Evolutionary conservation across 305 asterid genomes (phyloP).

Genomic region (Rubia tinctorum): DNA sequence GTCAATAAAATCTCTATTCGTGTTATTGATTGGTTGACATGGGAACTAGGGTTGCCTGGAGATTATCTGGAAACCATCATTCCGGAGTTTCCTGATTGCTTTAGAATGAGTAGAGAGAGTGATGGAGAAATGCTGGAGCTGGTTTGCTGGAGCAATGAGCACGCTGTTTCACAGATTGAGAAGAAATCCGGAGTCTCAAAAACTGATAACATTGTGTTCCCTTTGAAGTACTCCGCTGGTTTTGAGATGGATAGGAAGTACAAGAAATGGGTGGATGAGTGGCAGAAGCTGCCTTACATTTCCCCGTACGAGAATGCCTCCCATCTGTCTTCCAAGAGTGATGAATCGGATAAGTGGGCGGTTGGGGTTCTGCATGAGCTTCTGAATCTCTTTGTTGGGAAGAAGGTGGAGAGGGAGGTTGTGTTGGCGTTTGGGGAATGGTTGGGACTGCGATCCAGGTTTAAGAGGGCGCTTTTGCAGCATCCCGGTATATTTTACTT

Average conservation of each 20-base stretch:
- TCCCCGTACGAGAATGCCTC: constrained; percentile 75
- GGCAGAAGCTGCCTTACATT: constrained; percentile 82
- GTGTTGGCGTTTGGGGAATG: constrained; percentile 64
- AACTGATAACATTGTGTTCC: constrained; percentile 33
- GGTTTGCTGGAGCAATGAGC: constrained; percentile 85
- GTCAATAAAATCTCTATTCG: constrained; percentile 50
- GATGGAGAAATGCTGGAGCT: constrained; percentile 50
- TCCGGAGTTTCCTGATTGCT: constrained; percentile 55
- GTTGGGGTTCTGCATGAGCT: constrained; percentile 79
- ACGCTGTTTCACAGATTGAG: constrained; percentile 63
- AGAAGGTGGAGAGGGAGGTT: constrained; percentile 71
- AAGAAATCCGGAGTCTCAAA: constrained; percentile 34
- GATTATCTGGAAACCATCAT: constrained; percentile 41
- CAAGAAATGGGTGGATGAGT: constrained; percentile 82
- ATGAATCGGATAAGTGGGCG: constrained; percentile 80
- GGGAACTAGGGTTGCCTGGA: constrained; percentile 82
- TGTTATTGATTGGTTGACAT: constrained; percentile 54
- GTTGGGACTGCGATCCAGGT: constrained; percentile 81
- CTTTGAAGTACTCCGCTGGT: constrained; percentile 48
- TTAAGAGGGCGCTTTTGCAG: constrained; percentile 61
- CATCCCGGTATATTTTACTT: constrained; percentile 91
- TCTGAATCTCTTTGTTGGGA: constrained; percentile 72
- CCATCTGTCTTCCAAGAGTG: constrained; percentile 47
- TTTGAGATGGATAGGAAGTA: constrained; percentile 89
- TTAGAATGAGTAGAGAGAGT: constrained; percentile 34